Evolutionary conservation across 108 stramenopile species (phyloP), one percentile per base, ranked within the genome.

Genomic region (Pseudonitzschia pungens): DNA sequence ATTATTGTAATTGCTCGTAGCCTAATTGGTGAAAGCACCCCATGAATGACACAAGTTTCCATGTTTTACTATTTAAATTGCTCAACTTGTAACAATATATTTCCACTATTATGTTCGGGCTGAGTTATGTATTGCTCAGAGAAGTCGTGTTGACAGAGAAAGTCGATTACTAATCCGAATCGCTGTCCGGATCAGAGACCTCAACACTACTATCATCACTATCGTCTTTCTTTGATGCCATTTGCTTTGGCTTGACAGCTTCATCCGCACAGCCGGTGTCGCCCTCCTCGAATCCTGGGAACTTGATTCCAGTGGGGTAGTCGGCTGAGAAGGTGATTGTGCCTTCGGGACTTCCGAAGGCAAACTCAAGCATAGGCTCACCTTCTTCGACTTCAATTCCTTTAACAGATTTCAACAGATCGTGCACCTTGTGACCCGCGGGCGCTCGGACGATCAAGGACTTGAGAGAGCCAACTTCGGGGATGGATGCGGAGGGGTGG

Each of bases 261-360:
- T 9, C 29, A 5, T 16, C n/a, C 11, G 12, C 70, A 27, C 64
- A 70, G 21, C 81, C 77, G 52, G 65, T 68, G 24, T 80, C 83
- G 15, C 65, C 83, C 33, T 80, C 83, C 22, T 79, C 73, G 53
- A 80, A 84, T 54, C 83, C 83, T 55, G 83, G 83, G 70, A 84
- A 84, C 36, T 78, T 77, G 52, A 84, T 53, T 11, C 83, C 83
- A 31, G 64, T 66, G 5, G 77, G 70, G 67, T 77, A 63, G 70
- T 77, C 69, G 53, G 83, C 70, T 7, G 79, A 80, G 58, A 80
- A 78, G 27, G 81, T 80, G 43, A 84, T 77, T 43, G 73, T 78
- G 48, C 83, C 83, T 70, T 84, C 77, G 16, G 83, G 79, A 71
- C 77, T 84, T 54, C 68, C 74, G 62, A 84, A 84, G 4, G 72